These are phyloP conservation scores for Begonia loranthoides DNA, from an alignment of 306 rosid genomes.

Conservation along the genomic window DNA sequence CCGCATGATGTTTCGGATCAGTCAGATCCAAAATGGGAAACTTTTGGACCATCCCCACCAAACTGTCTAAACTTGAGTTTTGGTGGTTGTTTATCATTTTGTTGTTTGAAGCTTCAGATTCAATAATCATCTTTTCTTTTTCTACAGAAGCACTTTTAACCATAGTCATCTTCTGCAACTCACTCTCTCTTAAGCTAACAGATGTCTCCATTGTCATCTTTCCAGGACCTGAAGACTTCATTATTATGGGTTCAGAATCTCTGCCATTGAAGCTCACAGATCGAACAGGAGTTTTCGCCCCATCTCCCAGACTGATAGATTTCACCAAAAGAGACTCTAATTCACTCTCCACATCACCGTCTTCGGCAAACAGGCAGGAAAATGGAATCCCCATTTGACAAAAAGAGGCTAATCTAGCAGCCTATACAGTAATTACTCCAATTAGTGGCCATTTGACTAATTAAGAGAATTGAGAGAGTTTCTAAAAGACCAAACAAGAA, in stretches of 20 bases:
- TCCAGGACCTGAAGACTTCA: not conserved
- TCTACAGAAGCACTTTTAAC: not conserved
- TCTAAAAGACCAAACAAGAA: not conserved
- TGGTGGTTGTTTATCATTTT: no score
- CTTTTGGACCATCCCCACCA: slow-evolving; percentile 5
- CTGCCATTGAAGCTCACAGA: not conserved
- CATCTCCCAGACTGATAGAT: not conserved
- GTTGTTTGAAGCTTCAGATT: no score
- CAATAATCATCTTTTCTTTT: not conserved
- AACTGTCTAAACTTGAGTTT: not conserved
- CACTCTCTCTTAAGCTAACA: not conserved
- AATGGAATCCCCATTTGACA: not conserved
- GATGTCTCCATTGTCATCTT: not conserved
- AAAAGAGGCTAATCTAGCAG: not conserved
- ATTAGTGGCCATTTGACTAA: not conserved
- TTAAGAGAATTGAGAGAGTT: not conserved
- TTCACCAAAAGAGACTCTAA: not conserved
- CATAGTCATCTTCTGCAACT: no score
- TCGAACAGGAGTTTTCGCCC: no score
- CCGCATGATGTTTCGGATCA: slow-evolving; percentile 75
- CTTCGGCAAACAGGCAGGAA: not conserved
- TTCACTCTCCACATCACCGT: not conserved
- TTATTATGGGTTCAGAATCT: not conserved
- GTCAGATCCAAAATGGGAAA: slow-evolving; percentile 38
- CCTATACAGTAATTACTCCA: not conserved